Percentiles rank a stretch among this genome's conserved stretches.
Evolutionary conservation across 768 basidiomycete species (phyloP).

Genomic region (Leccinum rimulosum): DNA sequence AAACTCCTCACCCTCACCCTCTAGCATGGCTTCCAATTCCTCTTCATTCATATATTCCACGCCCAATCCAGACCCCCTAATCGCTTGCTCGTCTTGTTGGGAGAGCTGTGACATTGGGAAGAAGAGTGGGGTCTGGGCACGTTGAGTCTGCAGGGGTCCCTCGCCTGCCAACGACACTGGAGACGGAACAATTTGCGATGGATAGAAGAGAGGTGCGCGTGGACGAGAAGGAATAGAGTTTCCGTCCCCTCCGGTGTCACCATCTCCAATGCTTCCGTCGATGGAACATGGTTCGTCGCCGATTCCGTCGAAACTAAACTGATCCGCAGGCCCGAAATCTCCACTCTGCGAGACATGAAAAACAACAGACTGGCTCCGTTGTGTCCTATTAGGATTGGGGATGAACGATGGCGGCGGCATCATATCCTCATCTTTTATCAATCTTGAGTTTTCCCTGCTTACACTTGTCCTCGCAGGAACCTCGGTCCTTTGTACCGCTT

Average conservation of each 20-base stretch:
- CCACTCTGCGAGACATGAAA: constrained; percentile 18
- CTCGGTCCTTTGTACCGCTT: constrained; percentile 34
- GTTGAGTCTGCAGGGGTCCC: constrained; percentile 7
- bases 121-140: constrained; percentile 31
- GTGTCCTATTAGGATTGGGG: constrained; percentile 16
- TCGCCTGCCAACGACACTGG: constrained; percentile 1
- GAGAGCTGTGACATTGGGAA: constrained; percentile 64
- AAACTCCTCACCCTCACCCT: constrained; percentile 35
- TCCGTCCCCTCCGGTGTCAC: constrained; percentile 4
- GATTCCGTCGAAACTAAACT: constrained; percentile 1
- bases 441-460: constrained; percentile 16
- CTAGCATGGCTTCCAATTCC: constrained; percentile 50
- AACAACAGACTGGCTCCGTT: constrained; percentile 6
- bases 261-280: background rate
- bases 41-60: constrained; percentile 63
- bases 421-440: constrained; percentile 26
- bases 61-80: constrained; percentile 62
- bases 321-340: constrained; percentile 17
- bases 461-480: constrained; percentile 9
- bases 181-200: constrained; percentile 19
- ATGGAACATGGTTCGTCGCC: constrained; percentile 1
- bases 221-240: constrained; percentile 1
- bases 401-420: constrained; percentile 40
- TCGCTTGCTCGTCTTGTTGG: constrained; percentile 46
- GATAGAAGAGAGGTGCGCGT: constrained; percentile 23